phyloP scores from a whole-genome alignment of 2,329 filamentous ascomycete species.

The Coleophoma cylindrospora region DNA sequence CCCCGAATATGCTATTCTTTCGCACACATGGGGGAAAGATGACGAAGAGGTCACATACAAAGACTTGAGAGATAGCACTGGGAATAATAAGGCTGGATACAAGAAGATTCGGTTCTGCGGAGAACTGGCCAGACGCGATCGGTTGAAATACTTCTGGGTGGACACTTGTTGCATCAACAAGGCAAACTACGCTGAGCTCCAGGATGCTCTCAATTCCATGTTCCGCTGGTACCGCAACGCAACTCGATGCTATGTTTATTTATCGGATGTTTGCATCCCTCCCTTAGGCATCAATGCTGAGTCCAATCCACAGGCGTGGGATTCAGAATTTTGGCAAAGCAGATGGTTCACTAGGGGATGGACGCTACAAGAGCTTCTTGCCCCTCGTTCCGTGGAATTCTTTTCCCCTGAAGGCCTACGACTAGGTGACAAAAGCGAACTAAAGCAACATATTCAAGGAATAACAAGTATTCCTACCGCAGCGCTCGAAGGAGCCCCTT shows the following conservation, averaged over 20 bases:
- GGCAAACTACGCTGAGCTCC: neutral
- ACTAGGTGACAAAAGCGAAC: neutral
- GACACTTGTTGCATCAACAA: slow-evolving; percentile 7
- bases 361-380: neutral
- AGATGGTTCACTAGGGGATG: neutral
- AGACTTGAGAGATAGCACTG: slow-evolving; percentile 3
- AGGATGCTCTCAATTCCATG: neutral
- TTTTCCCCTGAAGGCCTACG: neutral
- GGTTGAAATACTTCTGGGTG: neutral
- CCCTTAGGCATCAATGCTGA: neutral
- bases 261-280: neutral
- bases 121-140: slow-evolving; percentile 7
- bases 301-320: neutral
- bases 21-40: slow-evolving; percentile 12
- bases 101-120: slow-evolving; percentile 8
- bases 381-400: slow-evolving; percentile 1
- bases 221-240: neutral
- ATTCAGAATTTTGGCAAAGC: neutral
- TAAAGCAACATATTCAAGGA: neutral
- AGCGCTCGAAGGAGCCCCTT: neutral
- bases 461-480: slow-evolving; percentile 1
- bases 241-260: neutral
- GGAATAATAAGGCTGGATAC: slow-evolving; percentile 8
- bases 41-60: slow-evolving; percentile 8
- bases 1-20: slow-evolving; percentile 17